These are phyloP conservation scores for Osmanthus fragrans DNA, from an alignment of 257 asterid genomes.

Conservation along the genomic window DNA sequence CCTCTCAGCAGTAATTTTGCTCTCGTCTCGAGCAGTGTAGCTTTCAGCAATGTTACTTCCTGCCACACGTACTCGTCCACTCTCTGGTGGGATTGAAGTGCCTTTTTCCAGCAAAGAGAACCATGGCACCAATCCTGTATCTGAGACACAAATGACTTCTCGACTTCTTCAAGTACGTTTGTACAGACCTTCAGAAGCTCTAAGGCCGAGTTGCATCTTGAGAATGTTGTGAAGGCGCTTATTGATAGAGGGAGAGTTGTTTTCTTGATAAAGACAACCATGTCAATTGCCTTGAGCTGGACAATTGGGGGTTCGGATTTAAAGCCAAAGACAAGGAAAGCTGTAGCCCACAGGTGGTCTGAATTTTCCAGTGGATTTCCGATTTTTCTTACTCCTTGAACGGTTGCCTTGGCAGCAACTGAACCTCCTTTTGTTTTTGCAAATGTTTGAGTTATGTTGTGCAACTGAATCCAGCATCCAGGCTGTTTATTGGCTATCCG, in stretches of 20 bases:
- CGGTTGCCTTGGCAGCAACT: slow-evolving; percentile 57
- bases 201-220: slow-evolving; percentile 75
- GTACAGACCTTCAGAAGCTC: slow-evolving; percentile 92
- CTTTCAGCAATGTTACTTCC: slow-evolving; percentile 72
- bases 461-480: slow-evolving; percentile 80
- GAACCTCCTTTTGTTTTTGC: slow-evolving; percentile 46
- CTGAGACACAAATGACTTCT: slow-evolving; percentile 79
- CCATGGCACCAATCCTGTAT: slow-evolving; percentile 83
- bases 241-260: slow-evolving; percentile 77
- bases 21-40: slow-evolving; percentile 63
- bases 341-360: slow-evolving; percentile 83
- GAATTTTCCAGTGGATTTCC: slow-evolving; percentile 43
- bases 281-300: slow-evolving; percentile 58
- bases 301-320: slow-evolving; percentile 66
- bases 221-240: slow-evolving; percentile 56
- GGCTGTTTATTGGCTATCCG: slow-evolving; percentile 53
- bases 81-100: slow-evolving; percentile 51
- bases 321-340: slow-evolving; percentile 70
- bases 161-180: slow-evolving; percentile 76
- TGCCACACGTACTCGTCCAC: slow-evolving; percentile 75
- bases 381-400: slow-evolving; percentile 55
- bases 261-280: not conserved
- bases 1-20: slow-evolving; percentile 75
- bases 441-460: slow-evolving; percentile 61
- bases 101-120: slow-evolving; percentile 79